Conservation (phyloP, 495 filamentous ascomycete species). For the Aspergillus bridgeri region DNA sequence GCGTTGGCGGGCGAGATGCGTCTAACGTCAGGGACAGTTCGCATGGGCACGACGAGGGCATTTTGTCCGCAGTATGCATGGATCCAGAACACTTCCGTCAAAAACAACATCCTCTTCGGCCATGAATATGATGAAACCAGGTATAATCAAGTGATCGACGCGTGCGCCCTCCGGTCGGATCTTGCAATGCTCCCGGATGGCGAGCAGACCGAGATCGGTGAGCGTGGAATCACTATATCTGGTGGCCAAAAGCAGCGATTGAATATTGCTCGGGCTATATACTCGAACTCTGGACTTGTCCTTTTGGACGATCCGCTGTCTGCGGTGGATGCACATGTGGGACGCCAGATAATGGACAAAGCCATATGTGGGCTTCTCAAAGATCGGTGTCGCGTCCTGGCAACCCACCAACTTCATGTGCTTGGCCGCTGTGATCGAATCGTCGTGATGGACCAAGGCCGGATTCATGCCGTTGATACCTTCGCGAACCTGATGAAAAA, state of each 20-base stretch:
- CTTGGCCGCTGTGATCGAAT: constrained; percentile 86
- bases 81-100: constrained; percentile 90
- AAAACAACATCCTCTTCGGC: constrained; percentile 88
- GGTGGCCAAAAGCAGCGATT: constrained; percentile 65
- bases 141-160: constrained; percentile 56
- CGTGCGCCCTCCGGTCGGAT: constrained; percentile 56
- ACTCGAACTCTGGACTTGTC: constrained; percentile 76
- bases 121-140: constrained; percentile 53
- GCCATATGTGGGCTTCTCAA: constrained; percentile 87
- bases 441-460: constrained; percentile 84
- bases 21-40: constrained; percentile 67
- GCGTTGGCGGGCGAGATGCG: constrained; percentile 95
- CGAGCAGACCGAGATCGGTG: constrained; percentile 58
- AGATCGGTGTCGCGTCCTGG: constrained; percentile 84
- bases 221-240: constrained; percentile 61
- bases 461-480: constrained; percentile 78
- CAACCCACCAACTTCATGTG: constrained; percentile 93
- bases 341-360: constrained; percentile 92
- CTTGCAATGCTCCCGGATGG: constrained; percentile 52
- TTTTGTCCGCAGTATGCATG: constrained; percentile 97
- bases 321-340: constrained; percentile 83
- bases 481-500: constrained; percentile 79
- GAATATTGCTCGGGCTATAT: constrained; percentile 81
- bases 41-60: constrained; percentile 71
- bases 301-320: constrained; percentile 84